A percentile compares a stretch with the other conserved stretches of the same genome.
phyloP scores from a whole-genome alignment of 345 rosid genomes.

The Acer yangbiense region DNA sequence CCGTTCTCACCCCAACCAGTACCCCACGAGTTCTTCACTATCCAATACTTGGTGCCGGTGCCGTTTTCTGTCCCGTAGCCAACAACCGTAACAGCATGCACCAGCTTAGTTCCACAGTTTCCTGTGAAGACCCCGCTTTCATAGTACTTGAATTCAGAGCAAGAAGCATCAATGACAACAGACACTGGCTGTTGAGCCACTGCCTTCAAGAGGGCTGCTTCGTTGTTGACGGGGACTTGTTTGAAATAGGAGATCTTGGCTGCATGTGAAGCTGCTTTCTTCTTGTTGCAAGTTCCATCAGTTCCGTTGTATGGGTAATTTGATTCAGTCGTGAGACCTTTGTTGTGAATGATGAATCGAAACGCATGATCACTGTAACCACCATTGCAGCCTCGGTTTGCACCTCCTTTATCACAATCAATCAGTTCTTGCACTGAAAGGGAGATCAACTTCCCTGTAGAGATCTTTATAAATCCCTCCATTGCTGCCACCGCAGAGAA shows the following conservation, averaged over 20 bases:
- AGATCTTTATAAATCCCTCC: slow-evolving; percentile 17
- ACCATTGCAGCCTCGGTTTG: slow-evolving; percentile 33
- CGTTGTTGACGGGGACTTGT: slow-evolving; percentile 18
- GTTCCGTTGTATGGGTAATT: slow-evolving; percentile 28
- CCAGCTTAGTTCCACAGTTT: no score
- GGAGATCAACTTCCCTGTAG: slow-evolving; percentile 21
- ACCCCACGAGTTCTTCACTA: no score
- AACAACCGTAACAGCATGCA: no score
- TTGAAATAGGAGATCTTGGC: slow-evolving; percentile 25
- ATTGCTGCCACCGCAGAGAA: slow-evolving; percentile 23
- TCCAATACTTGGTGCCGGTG: neutral
- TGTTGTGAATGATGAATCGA: slow-evolving; percentile 28
- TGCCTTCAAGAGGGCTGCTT: slow-evolving; percentile 25
- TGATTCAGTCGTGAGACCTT: slow-evolving; percentile 27
- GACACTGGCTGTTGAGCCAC: slow-evolving; percentile 23
- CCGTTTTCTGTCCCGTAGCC: no score
- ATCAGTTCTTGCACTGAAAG: slow-evolving; percentile 37
- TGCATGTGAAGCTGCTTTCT: neutral
- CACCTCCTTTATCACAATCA: slow-evolving; percentile 29
- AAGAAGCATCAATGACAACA: slow-evolving; percentile 28
- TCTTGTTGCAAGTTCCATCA: slow-evolving; percentile 19
- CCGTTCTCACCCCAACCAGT: no score
- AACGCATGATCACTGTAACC: slow-evolving; percentile 37
- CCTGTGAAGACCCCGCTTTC: no score
- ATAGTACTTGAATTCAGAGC: no score